Percentiles rank a stretch among this genome's conserved stretches.
Evolutionary conservation across 2,329 filamentous ascomycete species (phyloP).

Genomic region (Xylariaceae sp.): DNA sequence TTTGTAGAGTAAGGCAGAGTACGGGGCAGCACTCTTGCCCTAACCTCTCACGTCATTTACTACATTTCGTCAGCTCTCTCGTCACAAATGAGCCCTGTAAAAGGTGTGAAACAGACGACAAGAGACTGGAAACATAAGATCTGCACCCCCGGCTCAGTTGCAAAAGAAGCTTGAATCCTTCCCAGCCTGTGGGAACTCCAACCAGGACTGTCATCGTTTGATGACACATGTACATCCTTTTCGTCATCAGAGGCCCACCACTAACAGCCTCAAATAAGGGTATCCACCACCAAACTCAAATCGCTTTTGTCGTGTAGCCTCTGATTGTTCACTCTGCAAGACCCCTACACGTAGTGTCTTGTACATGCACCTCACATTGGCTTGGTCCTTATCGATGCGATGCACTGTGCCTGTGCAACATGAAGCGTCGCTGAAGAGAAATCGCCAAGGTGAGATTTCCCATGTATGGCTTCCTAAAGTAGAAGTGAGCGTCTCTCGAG

Average conservation of each 20-base stretch:
- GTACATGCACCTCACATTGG: background rate
- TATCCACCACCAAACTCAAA: constrained; percentile 26
- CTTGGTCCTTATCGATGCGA: constrained; percentile 5
- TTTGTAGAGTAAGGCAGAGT: no score
- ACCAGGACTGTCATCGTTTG: constrained; percentile 20
- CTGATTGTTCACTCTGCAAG: constrained; percentile 3
- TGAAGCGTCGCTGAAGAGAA: background rate
- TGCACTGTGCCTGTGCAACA: constrained; percentile 18
- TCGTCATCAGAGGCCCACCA: constrained; percentile 24
- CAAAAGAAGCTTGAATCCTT: constrained; percentile 34
- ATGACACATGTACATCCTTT: constrained; percentile 28
- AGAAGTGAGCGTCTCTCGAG: background rate
- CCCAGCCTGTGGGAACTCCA: constrained; percentile 29
- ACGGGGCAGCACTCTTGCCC: background rate
- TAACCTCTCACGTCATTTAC: background rate
- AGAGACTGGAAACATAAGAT: constrained; percentile 17
- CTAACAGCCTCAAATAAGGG: constrained; percentile 25
- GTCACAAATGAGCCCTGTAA: background rate
- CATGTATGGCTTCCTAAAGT: background rate
- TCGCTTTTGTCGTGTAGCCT: constrained; percentile 8
- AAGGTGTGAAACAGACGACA: background rate
- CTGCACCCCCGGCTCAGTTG: constrained; percentile 29
- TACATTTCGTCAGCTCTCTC: constrained; percentile 12
- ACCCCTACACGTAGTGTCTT: background rate
- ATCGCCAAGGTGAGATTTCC: background rate